A percentile compares a stretch with the other conserved stretches of the same genome.
Evolutionary conservation across 177 flowering plant genomes (phyloP).

Genomic region (Vitis hybrid): DNA sequence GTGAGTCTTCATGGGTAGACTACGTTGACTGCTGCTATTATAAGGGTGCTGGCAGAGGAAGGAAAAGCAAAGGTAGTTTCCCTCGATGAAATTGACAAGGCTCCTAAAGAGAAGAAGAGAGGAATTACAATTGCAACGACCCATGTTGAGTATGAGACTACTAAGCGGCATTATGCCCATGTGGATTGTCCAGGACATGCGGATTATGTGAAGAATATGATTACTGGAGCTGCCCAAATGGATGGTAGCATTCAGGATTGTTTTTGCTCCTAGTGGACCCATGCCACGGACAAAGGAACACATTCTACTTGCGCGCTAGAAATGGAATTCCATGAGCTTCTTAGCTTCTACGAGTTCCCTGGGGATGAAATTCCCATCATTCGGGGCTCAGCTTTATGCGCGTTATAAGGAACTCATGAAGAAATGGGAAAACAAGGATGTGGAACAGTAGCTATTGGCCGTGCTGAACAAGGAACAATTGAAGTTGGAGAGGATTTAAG

Average conservation of each 20-base stretch:
- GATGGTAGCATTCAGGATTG: conserved; percentile 22
- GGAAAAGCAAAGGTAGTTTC: no score
- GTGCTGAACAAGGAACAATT: no score
- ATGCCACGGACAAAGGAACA: conserved; percentile 27
- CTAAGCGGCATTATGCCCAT: no score
- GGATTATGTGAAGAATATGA: conserved; percentile 11
- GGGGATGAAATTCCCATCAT: conserved; percentile 24
- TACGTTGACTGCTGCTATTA: no score
- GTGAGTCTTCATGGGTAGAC: no score
- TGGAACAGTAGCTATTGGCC: no score
- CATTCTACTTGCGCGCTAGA: conserved; percentile 16
- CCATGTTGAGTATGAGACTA: no score
- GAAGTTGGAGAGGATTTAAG: no score
- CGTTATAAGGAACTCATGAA: conserved; percentile 1
- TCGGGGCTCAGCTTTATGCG: conserved; percentile 20
- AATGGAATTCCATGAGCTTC: conserved; percentile 14
- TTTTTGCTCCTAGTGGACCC: conserved; percentile 23
- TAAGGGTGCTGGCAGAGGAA: no score
- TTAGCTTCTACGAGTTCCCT: conserved; percentile 19
- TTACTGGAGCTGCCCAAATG: conserved; percentile 3
- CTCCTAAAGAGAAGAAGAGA: conserved; percentile 93
- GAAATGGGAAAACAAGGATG: no score
- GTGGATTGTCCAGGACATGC: no score
- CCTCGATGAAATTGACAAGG: no score
- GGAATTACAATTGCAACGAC: conserved; percentile 95